Conservation (phyloP, 257 asterid species). For the Forsythia suspensa region DNA sequence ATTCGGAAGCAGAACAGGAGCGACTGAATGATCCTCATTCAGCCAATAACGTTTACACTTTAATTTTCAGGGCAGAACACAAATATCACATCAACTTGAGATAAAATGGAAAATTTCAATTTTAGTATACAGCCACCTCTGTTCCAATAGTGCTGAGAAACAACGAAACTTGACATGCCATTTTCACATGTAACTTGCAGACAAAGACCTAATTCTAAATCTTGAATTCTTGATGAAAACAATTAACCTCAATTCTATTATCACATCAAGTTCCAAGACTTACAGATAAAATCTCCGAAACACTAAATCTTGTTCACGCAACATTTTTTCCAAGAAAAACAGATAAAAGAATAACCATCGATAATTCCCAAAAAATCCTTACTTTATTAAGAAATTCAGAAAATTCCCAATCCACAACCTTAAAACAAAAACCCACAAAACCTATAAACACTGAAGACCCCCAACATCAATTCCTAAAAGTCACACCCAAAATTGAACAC, state of each 20-base stretch:
- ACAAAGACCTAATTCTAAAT: slow-evolving; percentile 7
- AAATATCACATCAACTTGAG: not conserved
- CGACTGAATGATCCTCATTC: not conserved
- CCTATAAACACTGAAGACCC: not conserved
- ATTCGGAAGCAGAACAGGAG: not conserved
- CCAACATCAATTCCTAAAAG: slow-evolving; percentile 1
- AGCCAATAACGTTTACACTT: not conserved
- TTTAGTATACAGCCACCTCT: too few relatives aligned
- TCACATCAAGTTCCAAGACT: slow-evolving; percentile 6
- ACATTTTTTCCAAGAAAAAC: not conserved
- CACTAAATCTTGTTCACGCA: not conserved
- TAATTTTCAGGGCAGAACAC: not conserved
- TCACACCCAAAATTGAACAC: not conserved
- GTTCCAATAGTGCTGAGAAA: not conserved
- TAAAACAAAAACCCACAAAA: not conserved
- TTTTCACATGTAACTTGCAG: not conserved
- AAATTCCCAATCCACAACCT: not conserved
- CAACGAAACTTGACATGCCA: not conserved
- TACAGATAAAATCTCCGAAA: not conserved
- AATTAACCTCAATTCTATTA: not conserved
- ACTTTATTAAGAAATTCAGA: not conserved
- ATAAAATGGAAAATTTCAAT: not conserved
- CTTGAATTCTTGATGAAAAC: not conserved
- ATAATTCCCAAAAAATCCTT: not conserved
- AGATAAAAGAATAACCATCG: not conserved